phyloP scores from a whole-genome alignment of 345 rosid genomes.

The Aquilaria malaccensis region DNA sequence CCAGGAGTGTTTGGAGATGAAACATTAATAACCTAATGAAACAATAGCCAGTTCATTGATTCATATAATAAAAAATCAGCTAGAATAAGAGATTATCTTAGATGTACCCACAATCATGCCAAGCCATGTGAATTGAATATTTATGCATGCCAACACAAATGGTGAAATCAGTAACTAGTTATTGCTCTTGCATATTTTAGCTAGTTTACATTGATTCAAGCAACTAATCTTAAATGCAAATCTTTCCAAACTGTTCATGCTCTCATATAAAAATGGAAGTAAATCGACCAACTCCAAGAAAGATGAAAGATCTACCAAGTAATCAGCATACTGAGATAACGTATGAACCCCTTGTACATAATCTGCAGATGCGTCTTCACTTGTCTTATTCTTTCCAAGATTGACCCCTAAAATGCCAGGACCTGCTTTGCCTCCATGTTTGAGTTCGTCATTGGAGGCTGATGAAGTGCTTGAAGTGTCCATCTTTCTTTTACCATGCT shows the following conservation, averaged over 20 bases:
- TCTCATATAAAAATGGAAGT: neutral
- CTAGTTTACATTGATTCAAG: no score
- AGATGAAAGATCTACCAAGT: conserved; percentile 50
- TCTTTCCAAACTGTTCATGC: no score
- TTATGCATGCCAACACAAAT: no score
- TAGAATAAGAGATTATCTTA: no score
- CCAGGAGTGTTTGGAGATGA: conserved; percentile 99
- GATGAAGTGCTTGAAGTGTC: conserved; percentile 71
- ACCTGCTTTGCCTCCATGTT: conserved; percentile 95
- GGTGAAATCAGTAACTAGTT: no score
- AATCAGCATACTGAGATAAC: conserved; percentile 94
- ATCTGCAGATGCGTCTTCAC: conserved; percentile 91
- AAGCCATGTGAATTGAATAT: no score
- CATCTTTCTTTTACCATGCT: conserved; percentile 95
- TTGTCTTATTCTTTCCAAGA: conserved; percentile 95
- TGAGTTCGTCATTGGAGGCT: conserved; percentile 40
- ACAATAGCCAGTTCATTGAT: neutral
- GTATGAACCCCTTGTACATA: conserved; percentile 99
- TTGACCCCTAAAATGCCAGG: conserved; percentile 98
- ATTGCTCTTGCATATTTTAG: no score
- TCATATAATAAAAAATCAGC: no score
- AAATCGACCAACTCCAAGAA: conserved; percentile 7
- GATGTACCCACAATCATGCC: no score
- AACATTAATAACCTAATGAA: conserved; percentile 78
- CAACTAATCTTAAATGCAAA: no score